Evolutionary conservation across 2,329 filamentous ascomycete species (phyloP).

Genomic region (Ophiostoma australiae): DNA sequence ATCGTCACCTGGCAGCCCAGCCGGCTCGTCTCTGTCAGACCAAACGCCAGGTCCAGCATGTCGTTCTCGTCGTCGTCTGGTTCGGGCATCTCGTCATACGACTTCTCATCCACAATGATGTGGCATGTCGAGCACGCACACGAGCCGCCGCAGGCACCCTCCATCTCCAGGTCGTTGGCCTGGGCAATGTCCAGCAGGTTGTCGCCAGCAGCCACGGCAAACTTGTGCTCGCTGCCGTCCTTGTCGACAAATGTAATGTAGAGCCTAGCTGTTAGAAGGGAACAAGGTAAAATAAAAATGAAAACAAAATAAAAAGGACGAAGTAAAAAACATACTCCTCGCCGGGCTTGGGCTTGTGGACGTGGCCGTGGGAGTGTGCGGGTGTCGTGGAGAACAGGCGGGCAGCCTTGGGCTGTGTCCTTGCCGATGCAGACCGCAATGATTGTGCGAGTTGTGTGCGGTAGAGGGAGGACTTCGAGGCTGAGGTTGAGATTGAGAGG

Average conservation of each 20-base stretch:
- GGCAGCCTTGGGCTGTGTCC: background rate
- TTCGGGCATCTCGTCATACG: constrained; percentile 74
- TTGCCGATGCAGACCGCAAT: background rate
- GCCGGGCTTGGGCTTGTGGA: constrained; percentile 78
- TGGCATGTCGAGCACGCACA: constrained; percentile 93
- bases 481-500: background rate
- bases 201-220: constrained; percentile 78
- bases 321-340: constrained; percentile 63
- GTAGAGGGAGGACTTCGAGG: background rate
- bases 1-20: constrained; percentile 89
- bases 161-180: constrained; percentile 94
- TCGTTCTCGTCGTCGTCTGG: constrained; percentile 79
- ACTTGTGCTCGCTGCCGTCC: constrained; percentile 67
- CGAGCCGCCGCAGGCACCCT: constrained; percentile 91
- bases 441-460: background rate
- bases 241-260: constrained; percentile 93
- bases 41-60: constrained; percentile 87
- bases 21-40: constrained; percentile 76
- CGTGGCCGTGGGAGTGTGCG: constrained; percentile 64
- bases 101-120: constrained; percentile 70
- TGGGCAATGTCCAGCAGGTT: constrained; percentile 95
- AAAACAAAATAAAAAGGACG: background rate
- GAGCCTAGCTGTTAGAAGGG: constrained; percentile 51
- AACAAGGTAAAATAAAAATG: background rate
- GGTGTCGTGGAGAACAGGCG: constrained; percentile 60